Evolutionary conservation across 345 rosid species (phyloP).

Genomic region (Pugionium cornutum): DNA sequence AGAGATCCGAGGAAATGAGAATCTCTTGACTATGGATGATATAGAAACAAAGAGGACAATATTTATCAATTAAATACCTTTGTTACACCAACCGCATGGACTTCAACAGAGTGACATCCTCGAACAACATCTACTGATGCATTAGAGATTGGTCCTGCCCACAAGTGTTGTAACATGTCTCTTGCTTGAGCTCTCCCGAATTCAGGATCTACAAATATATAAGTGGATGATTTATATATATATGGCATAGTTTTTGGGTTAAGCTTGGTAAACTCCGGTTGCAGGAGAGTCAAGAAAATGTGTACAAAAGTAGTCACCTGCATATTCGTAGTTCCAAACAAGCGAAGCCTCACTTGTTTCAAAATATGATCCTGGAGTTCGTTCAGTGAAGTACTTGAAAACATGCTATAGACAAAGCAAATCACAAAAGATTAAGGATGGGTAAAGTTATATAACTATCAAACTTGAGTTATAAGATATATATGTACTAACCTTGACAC

Average conservation of each 20-base stretch:
- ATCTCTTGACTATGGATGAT: background rate
- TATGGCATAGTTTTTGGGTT: too few species aligned
- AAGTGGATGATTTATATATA: background rate
- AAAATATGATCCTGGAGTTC: slow-evolving; percentile 89
- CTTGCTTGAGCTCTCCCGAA: slow-evolving; percentile 95
- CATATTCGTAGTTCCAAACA: slow-evolving; percentile 92
- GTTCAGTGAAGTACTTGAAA: slow-evolving; percentile 86
- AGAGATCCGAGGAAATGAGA: slow-evolving; percentile 7
- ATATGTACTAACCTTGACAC: slow-evolving; percentile 70
- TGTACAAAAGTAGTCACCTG: slow-evolving; percentile 54
- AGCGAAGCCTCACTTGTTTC: slow-evolving; percentile 79
- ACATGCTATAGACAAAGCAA: slow-evolving; percentile 68
- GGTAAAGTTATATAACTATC: slow-evolving; percentile 15
- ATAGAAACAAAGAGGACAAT: background rate
- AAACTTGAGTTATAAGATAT: slow-evolving; percentile 2
- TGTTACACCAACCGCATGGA: slow-evolving; percentile 92
- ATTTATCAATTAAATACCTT: slow-evolving; percentile 50
- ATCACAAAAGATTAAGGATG: slow-evolving; percentile 27
- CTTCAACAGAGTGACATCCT: slow-evolving; percentile 89
- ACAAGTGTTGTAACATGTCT: slow-evolving; percentile 97
- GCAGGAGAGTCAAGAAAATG: background rate
- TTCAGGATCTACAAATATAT: slow-evolving; percentile 65
- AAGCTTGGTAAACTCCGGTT: background rate
- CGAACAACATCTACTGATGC: slow-evolving; percentile 95
- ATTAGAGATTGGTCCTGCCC: slow-evolving; percentile 96